Evolutionary conservation across 495 filamentous ascomycete species (phyloP).

Genomic region (Penicillium parvum): DNA sequence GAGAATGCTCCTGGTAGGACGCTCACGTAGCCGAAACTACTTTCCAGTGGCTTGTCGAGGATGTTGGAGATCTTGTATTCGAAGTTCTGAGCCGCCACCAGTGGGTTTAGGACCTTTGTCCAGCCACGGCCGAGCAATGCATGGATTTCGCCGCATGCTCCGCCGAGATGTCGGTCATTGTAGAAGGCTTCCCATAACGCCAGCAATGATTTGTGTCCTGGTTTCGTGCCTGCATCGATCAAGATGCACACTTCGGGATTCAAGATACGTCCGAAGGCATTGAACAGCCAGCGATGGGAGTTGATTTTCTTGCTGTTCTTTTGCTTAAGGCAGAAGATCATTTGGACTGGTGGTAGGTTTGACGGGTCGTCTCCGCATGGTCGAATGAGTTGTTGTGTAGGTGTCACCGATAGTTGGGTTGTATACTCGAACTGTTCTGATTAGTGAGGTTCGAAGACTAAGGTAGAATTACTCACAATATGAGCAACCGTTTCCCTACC

Average conservation of each 20-base stretch:
- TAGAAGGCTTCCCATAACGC: constrained; percentile 95
- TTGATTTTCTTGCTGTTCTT: constrained; percentile 99
- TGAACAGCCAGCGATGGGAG: constrained; percentile 96
- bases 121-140: constrained; percentile 88
- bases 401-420: constrained; percentile 90
- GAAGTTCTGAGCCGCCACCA: constrained; percentile 94
- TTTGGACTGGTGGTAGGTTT: constrained; percentile 88
- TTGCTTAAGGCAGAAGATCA: constrained; percentile 97
- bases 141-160: constrained; percentile 96
- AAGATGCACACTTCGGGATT: constrained; percentile 95
- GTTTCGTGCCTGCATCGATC: constrained; percentile 94
- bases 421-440: constrained; percentile 87
- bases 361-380: constrained; percentile 73
- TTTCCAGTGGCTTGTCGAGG: constrained; percentile 92
- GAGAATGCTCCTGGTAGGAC: constrained; percentile 97
- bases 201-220: constrained; percentile 81
- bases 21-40: constrained; percentile 91
- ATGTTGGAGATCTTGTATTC: constrained; percentile 99
- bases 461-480: constrained; percentile 49
- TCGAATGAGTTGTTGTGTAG: constrained; percentile 88
- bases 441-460: background rate
- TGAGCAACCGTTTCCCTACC: constrained; percentile 93
- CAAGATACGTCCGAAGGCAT: constrained; percentile 88
- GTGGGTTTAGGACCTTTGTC: constrained; percentile 82
- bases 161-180: constrained; percentile 95